Conservation (phyloP, 2,329 filamentous ascomycete species). For the Clarireedia homoeocarpa region DNA sequence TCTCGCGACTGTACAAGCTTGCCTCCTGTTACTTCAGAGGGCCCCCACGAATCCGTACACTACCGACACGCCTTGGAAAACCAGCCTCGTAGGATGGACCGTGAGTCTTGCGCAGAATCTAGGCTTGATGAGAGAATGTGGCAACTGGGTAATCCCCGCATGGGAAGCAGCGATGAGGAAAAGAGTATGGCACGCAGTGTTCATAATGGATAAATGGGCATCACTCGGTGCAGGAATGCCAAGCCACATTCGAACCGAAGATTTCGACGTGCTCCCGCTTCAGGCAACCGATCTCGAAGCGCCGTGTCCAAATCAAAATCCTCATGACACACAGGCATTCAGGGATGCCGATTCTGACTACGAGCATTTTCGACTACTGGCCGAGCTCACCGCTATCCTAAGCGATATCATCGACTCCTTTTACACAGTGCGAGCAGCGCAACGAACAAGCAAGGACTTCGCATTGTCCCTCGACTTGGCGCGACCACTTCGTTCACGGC, state of each 20-base stretch:
- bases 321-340: constrained; percentile 16
- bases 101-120: constrained; percentile 29
- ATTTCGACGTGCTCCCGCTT: constrained; percentile 27
- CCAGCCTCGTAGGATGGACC: constrained; percentile 29
- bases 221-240: constrained; percentile 30
- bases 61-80: constrained; percentile 30
- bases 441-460: constrained; percentile 26
- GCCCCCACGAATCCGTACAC: constrained; percentile 29
- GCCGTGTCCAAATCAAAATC: constrained; percentile 13
- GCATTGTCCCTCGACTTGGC: constrained; percentile 27
- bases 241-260: constrained; percentile 26
- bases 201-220: constrained; percentile 31
- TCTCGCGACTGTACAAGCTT: constrained; percentile 30
- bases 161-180: constrained; percentile 29
- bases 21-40: constrained; percentile 29
- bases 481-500: constrained; percentile 20
- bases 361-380: constrained; percentile 26
- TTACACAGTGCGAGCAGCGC: constrained; percentile 26
- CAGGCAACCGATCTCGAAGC: constrained; percentile 22
- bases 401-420: constrained; percentile 29
- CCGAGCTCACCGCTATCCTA: constrained; percentile 28
- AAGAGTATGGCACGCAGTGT: constrained; percentile 29
- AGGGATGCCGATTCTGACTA: constrained; percentile 19
- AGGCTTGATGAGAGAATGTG: constrained; percentile 28
- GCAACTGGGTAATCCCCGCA: constrained; percentile 27